Percentiles rank a stretch among this genome's conserved stretches.
Evolutionary conservation across 176 grass and related monocot genomes (phyloP).

Genomic region (Thinopyrum elongatum): DNA sequence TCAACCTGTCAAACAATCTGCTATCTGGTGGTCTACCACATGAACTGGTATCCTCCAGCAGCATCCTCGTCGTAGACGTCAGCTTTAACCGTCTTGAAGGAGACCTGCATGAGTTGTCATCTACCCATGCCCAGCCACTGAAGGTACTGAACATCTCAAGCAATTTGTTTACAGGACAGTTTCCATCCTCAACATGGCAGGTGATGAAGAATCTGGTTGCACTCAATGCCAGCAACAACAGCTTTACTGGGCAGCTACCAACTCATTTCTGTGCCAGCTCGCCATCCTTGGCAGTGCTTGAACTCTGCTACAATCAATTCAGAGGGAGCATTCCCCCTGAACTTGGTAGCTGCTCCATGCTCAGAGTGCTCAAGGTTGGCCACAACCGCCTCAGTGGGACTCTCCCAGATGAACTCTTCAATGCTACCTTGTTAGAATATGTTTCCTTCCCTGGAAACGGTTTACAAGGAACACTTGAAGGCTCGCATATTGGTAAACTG

Average conservation of each 20-base stretch:
- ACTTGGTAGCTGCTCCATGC: conserved; percentile 7
- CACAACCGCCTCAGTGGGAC: conserved; percentile 28
- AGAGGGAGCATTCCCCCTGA: not conserved
- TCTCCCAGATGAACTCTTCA: conserved; percentile 33
- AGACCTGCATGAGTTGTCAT: not conserved
- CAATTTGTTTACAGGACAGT: conserved; percentile 29
- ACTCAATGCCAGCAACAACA: conserved; percentile 47
- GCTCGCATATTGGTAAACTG: not conserved
- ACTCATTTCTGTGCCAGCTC: conserved; percentile 5
- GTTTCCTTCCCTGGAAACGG: not conserved
- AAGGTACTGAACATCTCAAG: conserved; percentile 51
- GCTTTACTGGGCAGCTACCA: conserved; percentile 35
- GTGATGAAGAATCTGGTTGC: not conserved
- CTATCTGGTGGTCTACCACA: not conserved
- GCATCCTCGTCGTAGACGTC: conserved; percentile 1
- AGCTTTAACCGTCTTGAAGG: conserved; percentile 30
- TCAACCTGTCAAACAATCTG: conserved; percentile 26
- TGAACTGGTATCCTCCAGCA: not conserved
- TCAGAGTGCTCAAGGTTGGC: conserved; percentile 7
- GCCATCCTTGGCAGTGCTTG: not conserved
- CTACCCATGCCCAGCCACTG: not conserved
- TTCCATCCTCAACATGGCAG: conserved; percentile 10
- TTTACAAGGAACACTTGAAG: not conserved
- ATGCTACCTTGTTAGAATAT: not conserved
- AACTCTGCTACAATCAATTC: conserved; percentile 24